Evolutionary conservation across 768 basidiomycete genomes (phyloP).

Genomic region (Mycena amicta): DNA sequence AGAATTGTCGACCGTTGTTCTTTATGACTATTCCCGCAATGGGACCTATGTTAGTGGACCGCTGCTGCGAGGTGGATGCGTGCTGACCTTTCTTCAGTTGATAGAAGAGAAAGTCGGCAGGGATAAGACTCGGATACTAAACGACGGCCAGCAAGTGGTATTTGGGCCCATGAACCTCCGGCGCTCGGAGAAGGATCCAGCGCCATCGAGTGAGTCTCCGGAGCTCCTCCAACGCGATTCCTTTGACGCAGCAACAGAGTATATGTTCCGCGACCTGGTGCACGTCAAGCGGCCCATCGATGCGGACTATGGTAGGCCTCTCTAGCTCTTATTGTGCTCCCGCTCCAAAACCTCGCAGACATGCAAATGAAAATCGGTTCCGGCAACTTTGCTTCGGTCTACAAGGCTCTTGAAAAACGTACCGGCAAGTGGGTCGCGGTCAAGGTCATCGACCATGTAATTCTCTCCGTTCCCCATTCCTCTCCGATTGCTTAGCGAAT

Average conservation of each 20-base stretch:
- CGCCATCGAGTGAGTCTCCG: constrained; percentile 11
- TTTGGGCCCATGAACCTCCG: constrained; percentile 3
- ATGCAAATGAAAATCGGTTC: constrained; percentile 75
- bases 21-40: constrained; percentile 2
- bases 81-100: background rate
- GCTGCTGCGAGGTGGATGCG: background rate
- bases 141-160: constrained; percentile 7
- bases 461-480: constrained; percentile 24
- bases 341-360: constrained; percentile 55
- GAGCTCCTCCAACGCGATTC: background rate
- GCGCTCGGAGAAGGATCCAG: background rate
- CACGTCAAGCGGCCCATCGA: background rate
- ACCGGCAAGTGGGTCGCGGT: constrained; percentile 82
- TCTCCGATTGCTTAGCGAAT: background rate
- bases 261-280: constrained; percentile 12
- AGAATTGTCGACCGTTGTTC: background rate
- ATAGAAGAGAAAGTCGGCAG: background rate
- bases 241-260: background rate
- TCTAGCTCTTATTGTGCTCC: constrained; percentile 51
- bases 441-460: constrained; percentile 77
- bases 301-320: constrained; percentile 3
- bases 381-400: constrained; percentile 90
- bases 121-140: background rate
- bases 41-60: constrained; percentile 11
- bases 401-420: constrained; percentile 72